Percentiles rank a stretch among this genome's conserved stretches.
Conservation (phyloP, 257 asterid genomes). For the Solanum verrucosum region DNA sequence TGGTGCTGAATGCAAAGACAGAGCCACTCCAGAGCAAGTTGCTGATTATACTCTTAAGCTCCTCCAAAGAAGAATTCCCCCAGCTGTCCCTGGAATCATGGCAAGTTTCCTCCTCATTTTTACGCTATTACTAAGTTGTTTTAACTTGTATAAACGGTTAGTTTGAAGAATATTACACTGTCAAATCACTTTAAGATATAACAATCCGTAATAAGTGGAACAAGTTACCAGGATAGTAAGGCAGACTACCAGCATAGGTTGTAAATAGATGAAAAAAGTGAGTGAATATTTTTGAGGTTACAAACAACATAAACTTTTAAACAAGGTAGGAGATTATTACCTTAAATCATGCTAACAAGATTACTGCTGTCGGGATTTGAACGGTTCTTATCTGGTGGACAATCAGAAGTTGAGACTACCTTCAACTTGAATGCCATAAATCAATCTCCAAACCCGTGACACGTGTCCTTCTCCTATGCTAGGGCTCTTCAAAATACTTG, state of each 20-base stretch:
- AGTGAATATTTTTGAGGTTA: neutral
- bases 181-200: neutral
- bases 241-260: neutral
- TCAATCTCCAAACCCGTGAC: conserved; percentile 14
- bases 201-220: neutral
- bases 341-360: neutral
- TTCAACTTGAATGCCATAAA: conserved; percentile 20
- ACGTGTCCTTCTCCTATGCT: conserved; percentile 15
- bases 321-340: neutral
- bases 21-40: conserved; percentile 8
- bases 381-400: conserved; percentile 19
- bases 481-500: conserved; percentile 15
- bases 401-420: conserved; percentile 17
- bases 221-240: neutral
- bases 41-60: conserved; percentile 1
- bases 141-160: neutral
- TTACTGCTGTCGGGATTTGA: neutral
- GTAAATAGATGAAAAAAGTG: neutral
- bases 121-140: neutral
- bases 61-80: conserved; percentile 15
- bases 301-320: neutral
- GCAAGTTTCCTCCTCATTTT: neutral
- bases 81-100: neutral
- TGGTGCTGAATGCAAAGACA: conserved; percentile 11
- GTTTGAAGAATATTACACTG: neutral